These are phyloP conservation scores for Lachnellula occidentalis DNA, from an alignment of 2,329 filamentous ascomycete species.

Conservation along the genomic window DNA sequence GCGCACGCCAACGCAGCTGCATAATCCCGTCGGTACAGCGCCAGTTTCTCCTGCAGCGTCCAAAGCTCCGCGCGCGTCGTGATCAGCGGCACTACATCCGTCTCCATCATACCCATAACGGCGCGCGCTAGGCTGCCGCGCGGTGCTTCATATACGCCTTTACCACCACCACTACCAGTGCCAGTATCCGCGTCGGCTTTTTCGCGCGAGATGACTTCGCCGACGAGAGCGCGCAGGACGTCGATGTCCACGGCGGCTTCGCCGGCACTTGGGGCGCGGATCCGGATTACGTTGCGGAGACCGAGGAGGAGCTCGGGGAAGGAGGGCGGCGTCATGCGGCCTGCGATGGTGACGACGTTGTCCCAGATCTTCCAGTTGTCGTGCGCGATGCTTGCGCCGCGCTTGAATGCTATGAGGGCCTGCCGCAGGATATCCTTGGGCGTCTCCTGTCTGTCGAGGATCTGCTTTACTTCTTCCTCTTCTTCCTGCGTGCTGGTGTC, in stretches of 20 bases:
- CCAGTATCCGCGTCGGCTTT: conserved; percentile 22
- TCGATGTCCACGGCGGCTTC: conserved; percentile 75
- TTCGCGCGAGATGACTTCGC: conserved; percentile 55
- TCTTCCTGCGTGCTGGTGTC: conserved; percentile 30
- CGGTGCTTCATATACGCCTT: conserved; percentile 36
- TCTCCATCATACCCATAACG: conserved; percentile 68
- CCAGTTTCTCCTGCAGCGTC: conserved; percentile 65
- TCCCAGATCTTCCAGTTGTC: conserved; percentile 94
- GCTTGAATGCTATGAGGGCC: conserved; percentile 78
- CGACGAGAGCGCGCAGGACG: conserved; percentile 66
- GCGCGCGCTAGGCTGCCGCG: conserved; percentile 57
- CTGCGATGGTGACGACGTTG: conserved; percentile 84
- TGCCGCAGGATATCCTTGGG: conserved; percentile 55
- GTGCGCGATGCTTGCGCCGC: conserved; percentile 75
- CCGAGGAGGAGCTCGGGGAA: conserved; percentile 72
- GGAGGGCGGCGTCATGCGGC: conserved; percentile 69
- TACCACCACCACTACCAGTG: background rate
- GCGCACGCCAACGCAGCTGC: conserved; percentile 71
- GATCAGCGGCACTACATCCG: conserved; percentile 73
- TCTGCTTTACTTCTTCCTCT: conserved; percentile 19
- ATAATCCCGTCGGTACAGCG: conserved; percentile 68
- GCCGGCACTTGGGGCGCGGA: conserved; percentile 59
- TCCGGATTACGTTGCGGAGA: conserved; percentile 67
- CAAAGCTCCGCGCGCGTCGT: conserved; percentile 74
- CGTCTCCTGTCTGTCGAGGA: conserved; percentile 26